phyloP scores from a whole-genome alignment of 495 filamentous ascomycete genomes.

The Immersiella caudata region DNA sequence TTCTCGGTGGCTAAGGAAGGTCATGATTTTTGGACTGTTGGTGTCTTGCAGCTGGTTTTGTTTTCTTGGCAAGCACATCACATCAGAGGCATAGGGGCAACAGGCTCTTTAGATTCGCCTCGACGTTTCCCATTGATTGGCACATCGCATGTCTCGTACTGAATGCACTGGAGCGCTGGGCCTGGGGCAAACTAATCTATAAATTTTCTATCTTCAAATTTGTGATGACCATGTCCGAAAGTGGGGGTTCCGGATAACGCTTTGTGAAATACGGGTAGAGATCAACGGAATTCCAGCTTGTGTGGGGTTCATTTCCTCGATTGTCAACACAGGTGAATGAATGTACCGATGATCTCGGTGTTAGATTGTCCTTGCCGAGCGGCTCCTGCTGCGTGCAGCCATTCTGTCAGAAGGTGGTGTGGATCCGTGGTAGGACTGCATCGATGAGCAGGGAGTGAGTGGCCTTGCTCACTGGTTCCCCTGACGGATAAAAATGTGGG shows the following conservation, averaged over 20 bases:
- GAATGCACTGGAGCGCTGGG: conserved; percentile 6
- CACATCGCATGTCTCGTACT: conserved; percentile 13
- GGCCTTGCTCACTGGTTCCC: background rate
- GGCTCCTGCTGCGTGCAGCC: no score
- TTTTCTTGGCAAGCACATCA: conserved; percentile 22
- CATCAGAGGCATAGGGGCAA: conserved; percentile 21
- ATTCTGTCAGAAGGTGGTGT: conserved; percentile 2
- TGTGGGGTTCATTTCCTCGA: no score
- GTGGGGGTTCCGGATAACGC: no score
- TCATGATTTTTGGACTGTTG: conserved; percentile 7
- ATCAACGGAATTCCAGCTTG: no score
- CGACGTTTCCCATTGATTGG: conserved; percentile 13
- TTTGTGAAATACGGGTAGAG: no score
- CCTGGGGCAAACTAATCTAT: conserved; percentile 13
- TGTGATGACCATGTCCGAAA: no score
- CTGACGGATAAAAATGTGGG: conserved; percentile 9
- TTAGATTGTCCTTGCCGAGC: no score
- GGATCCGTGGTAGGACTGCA: no score
- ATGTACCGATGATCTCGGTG: no score
- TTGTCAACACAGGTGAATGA: no score
- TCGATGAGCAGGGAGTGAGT: background rate
- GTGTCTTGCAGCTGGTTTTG: conserved; percentile 7
- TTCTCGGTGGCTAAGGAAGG: conserved; percentile 1
- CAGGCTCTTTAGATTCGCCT: conserved; percentile 22
- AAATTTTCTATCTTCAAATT: conserved; percentile 1